These are phyloP conservation scores for Rhizopus arrhizus DNA, from an alignment of 371 early-diverging fungal genomes.

Conservation along the genomic window DNA sequence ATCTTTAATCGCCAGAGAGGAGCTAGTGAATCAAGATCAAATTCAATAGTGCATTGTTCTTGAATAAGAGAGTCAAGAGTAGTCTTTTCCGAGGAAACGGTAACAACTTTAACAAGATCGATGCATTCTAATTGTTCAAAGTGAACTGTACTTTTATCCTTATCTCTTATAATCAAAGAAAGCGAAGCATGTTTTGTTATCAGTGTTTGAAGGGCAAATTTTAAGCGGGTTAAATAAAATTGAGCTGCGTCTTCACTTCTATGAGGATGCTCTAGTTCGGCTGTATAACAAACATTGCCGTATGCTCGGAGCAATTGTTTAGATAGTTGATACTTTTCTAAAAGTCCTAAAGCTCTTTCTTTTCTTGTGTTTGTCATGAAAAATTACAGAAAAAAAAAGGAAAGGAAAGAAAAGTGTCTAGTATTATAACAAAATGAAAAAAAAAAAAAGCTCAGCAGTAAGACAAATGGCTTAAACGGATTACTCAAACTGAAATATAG, in stretches of 20 bases:
- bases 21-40: constrained; percentile 23
- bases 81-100: not conserved
- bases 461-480: no score
- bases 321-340: constrained; percentile 48
- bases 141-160: constrained; percentile 20
- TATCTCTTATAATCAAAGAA: constrained; percentile 23
- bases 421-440: not conserved
- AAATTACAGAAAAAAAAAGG: constrained; percentile 6
- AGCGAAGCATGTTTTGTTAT: constrained; percentile 33
- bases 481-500: no score
- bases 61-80: constrained; percentile 7
- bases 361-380: constrained; percentile 9
- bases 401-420: not conserved
- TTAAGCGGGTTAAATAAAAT: constrained; percentile 27
- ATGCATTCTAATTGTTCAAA: constrained; percentile 28
- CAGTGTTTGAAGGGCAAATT: constrained; percentile 29
- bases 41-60: constrained; percentile 19
- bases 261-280: constrained; percentile 21
- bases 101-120: constrained; percentile 21
- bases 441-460: not conserved
- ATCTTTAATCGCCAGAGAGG: constrained; percentile 47
- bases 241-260: not conserved
- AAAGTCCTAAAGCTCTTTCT: constrained; percentile 28
- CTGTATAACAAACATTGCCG: constrained; percentile 36
- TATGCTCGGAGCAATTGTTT: constrained; percentile 34